Conservation (phyloP, 164 flowering plant genomes). For the Houttuynia cordata region DNA sequence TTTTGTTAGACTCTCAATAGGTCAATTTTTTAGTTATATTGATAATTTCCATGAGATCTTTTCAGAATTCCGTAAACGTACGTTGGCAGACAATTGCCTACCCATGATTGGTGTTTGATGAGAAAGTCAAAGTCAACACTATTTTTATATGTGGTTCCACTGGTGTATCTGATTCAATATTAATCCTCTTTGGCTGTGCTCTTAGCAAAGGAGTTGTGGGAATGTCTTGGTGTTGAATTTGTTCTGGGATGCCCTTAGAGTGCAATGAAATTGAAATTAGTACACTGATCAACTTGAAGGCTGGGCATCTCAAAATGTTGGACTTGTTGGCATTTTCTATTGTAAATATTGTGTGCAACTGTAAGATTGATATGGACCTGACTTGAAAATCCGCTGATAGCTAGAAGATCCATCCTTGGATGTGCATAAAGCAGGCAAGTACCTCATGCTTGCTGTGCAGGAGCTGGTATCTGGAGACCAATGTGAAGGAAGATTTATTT, state of each 20-base stretch:
- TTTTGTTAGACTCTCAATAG: neutral
- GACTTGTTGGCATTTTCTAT: no score
- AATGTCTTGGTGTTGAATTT: slow-evolving; percentile 7
- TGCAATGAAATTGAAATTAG: neutral
- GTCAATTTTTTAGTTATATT: no score
- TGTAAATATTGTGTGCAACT: no score
- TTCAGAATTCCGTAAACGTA: slow-evolving; percentile 94
- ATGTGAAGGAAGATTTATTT: no score
- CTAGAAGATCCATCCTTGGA: no score
- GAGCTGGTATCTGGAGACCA: no score
- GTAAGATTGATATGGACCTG: no score
- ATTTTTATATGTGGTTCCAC: slow-evolving; percentile 94
- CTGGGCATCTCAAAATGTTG: slow-evolving; percentile 90
- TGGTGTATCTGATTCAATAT: slow-evolving; percentile 84
- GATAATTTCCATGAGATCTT: neutral
- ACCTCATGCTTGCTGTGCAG: no score
- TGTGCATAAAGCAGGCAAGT: no score
- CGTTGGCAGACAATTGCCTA: slow-evolving; percentile 86
- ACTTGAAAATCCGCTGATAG: no score
- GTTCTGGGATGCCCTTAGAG: neutral
- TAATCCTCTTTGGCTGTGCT: slow-evolving; percentile 88
- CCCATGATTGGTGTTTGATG: slow-evolving; percentile 96
- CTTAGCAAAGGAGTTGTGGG: slow-evolving; percentile 57
- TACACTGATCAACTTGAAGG: slow-evolving; percentile 25
- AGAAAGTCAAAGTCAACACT: slow-evolving; percentile 90